A percentile compares a stretch with the other conserved stretches of the same genome.
phyloP scores from a whole-genome alignment of 768 basidiomycete genomes.

The Suillus clintonianus region DNA sequence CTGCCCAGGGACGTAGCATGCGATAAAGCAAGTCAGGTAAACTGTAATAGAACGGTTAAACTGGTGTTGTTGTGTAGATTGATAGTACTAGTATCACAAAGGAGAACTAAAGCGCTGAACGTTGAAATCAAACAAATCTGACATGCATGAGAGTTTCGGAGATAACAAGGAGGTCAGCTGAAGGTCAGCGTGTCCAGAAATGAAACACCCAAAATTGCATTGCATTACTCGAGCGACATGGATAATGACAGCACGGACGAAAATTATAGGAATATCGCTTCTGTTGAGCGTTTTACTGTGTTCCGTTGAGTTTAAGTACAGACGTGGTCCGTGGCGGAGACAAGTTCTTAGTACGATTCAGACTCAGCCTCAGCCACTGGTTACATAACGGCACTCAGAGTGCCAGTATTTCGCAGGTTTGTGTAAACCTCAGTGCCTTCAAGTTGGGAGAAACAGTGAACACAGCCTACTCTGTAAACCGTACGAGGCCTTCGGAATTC shows the following conservation, averaged over 20 bases:
- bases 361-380: too few relatives aligned
- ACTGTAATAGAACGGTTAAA: not conserved
- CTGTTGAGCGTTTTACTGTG: not conserved
- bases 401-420: too few relatives aligned
- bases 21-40: not conserved
- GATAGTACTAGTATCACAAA: not conserved
- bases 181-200: not conserved
- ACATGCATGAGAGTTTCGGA: not conserved
- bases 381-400: too few relatives aligned
- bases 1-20: not conserved
- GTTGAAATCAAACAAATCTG: not conserved
- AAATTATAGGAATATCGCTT: not conserved
- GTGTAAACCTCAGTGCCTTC: too few relatives aligned
- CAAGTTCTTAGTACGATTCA: too few relatives aligned
- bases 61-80: not conserved
- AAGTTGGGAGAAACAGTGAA: too few relatives aligned
- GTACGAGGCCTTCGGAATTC: too few relatives aligned
- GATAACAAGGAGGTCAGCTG: not conserved
- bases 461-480: too few relatives aligned
- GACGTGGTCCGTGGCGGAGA: too few relatives aligned
- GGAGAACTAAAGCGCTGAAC: not conserved
- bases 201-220: not conserved
- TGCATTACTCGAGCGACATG: not conserved
- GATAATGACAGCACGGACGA: not conserved
- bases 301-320: too few relatives aligned